These are phyloP conservation scores for Cryptosporidium sp. DNA, from an alignment of 169 alveolate genomes.

Conservation along the genomic window DNA sequence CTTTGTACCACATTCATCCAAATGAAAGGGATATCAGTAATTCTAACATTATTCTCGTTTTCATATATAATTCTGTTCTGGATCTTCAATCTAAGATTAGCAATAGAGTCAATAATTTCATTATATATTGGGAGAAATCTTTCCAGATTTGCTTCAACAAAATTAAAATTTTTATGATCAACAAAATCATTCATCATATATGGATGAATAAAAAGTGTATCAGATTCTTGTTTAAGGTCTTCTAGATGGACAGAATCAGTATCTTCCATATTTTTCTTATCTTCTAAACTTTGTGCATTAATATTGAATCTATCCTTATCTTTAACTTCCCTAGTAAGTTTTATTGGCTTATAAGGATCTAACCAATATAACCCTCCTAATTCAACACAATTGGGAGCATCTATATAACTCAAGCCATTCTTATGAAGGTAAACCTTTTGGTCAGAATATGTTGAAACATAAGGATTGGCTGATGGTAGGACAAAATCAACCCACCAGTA, in stretches of 20 bases:
- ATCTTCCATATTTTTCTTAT: not conserved
- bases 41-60: constrained; percentile 46
- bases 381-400: constrained; percentile 29
- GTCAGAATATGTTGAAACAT: not conserved
- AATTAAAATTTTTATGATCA: constrained; percentile 28
- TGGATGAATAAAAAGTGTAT: constrained; percentile 48
- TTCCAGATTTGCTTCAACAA: constrained; percentile 69
- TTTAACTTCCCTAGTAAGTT: not conserved
- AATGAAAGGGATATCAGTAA: constrained; percentile 53
- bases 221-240: not conserved
- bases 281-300: not conserved
- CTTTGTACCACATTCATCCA: constrained; percentile 67
- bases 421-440: constrained; percentile 28
- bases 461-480: not conserved
- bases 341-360: constrained; percentile 52
- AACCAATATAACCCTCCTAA: constrained; percentile 47
- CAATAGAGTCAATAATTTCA: constrained; percentile 55
- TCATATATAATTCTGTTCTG: constrained; percentile 27
- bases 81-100: constrained; percentile 22
- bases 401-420: constrained; percentile 21
- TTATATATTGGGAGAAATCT: constrained; percentile 60
- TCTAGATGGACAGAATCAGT: not conserved
- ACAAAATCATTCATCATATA: constrained; percentile 56
- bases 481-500: constrained; percentile 74
- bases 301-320: not conserved